These are phyloP conservation scores for Gynostemma pentaphyllum DNA, from an alignment of 306 rosid species.

Conservation along the genomic window DNA sequence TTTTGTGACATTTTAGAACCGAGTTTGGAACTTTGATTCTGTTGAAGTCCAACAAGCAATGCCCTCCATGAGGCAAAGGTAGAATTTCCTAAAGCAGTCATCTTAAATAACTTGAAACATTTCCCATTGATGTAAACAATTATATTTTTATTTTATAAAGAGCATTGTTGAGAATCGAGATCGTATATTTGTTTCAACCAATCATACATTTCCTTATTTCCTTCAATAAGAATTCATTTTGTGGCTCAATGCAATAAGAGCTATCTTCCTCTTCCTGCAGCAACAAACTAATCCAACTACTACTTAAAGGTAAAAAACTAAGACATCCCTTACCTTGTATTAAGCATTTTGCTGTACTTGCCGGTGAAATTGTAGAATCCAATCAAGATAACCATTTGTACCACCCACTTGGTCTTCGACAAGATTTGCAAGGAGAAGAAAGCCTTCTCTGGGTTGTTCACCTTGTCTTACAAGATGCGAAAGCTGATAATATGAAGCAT, in stretches of 20 bases:
- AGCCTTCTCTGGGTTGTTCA: slow-evolving; percentile 91
- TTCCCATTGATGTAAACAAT: background rate
- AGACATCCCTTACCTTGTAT: slow-evolving; percentile 33
- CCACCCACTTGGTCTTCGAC: slow-evolving; percentile 92
- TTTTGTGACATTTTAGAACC: background rate
- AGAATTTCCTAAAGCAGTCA: background rate
- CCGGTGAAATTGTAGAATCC: slow-evolving; percentile 79
- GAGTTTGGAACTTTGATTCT: background rate
- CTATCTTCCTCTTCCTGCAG: background rate
- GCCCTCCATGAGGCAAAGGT: background rate
- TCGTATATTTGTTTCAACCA: background rate
- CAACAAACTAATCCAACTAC: background rate
- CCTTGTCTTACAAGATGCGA: slow-evolving; percentile 95
- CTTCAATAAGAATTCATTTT: no score
- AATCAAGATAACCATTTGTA: slow-evolving; percentile 67
- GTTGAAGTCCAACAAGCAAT: background rate
- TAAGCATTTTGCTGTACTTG: slow-evolving; percentile 81
- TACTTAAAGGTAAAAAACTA: background rate
- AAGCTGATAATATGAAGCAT: slow-evolving; percentile 48
- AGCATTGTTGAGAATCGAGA: background rate
- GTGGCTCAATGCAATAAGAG: background rate
- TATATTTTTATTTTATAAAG: background rate
- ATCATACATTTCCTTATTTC: no score
- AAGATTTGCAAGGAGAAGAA: slow-evolving; percentile 70
- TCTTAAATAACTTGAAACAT: background rate